phyloP scores from a whole-genome alignment of 306 rosid species.

The Sechiopsis laciniata region DNA sequence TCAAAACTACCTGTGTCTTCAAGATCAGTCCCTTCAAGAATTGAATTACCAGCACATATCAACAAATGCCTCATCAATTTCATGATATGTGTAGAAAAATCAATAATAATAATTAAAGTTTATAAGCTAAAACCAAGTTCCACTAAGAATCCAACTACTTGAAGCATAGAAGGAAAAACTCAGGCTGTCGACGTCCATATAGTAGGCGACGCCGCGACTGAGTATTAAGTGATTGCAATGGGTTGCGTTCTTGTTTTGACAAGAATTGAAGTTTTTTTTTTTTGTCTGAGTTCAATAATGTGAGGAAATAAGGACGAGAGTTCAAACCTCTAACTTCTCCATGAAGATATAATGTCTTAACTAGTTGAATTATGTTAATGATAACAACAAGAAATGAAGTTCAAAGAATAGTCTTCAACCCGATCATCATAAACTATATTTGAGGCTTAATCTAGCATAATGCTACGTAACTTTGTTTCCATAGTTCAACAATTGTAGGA shows the following conservation, averaged over 20 bases:
- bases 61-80: constrained; percentile 28
- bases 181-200: not conserved
- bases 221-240: not conserved
- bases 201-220: too few species aligned
- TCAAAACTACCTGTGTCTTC: constrained; percentile 44
- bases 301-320: not conserved
- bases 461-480: not conserved
- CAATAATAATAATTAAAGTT: not conserved
- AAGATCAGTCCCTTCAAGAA: constrained; percentile 42
- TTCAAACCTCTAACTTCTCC: not conserved
- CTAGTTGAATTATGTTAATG: not conserved
- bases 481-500: too few species aligned
- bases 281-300: not conserved
- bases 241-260: not conserved
- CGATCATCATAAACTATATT: not conserved
- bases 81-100: constrained; percentile 20
- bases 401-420: not conserved
- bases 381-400: not conserved
- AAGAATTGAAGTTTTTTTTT: not conserved
- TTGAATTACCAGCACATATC: constrained; percentile 26
- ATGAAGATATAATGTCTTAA: not conserved
- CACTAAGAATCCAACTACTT: not conserved
- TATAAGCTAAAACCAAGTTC: not conserved
- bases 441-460: not conserved
- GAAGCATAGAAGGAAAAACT: constrained; percentile 3